These are phyloP conservation scores for Calonectria hawksworthii DNA, from an alignment of 2,329 filamentous ascomycete genomes.

Conservation along the genomic window DNA sequence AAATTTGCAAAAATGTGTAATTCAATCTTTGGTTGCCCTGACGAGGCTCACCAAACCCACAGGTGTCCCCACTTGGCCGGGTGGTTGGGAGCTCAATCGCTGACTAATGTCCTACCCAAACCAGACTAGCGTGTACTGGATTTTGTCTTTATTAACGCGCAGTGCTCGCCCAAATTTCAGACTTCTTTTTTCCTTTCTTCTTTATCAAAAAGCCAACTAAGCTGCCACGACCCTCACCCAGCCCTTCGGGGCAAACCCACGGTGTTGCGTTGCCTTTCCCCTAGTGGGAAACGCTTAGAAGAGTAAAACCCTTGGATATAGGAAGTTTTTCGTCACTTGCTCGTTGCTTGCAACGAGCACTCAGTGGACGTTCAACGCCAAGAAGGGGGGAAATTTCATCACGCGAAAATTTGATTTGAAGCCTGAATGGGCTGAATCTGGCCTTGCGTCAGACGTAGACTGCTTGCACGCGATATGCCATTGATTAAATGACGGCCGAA, in stretches of 20 bases:
- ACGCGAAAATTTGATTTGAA: slow-evolving; percentile 30
- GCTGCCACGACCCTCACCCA: slow-evolving; percentile 75
- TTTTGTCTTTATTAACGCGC: slow-evolving; percentile 43
- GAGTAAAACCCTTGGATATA: slow-evolving; percentile 72
- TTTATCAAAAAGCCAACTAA: slow-evolving; percentile 76
- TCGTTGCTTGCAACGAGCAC: slow-evolving; percentile 52
- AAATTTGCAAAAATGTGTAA: slow-evolving; percentile 4
- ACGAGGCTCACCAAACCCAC: background rate
- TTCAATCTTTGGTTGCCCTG: background rate
- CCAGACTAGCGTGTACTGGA: slow-evolving; percentile 38
- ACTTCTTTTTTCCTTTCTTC: slow-evolving; percentile 59
- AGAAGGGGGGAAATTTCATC: slow-evolving; percentile 70
- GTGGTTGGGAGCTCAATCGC: background rate
- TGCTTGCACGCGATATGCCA: background rate
- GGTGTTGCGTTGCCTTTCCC: slow-evolving; percentile 75
- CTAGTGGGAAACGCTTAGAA: slow-evolving; percentile 67
- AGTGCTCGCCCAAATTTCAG: slow-evolving; percentile 45
- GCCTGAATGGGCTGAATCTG: background rate
- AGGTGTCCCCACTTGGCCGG: background rate
- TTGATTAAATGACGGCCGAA: background rate
- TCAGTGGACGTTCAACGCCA: slow-evolving; percentile 69
- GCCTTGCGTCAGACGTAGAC: background rate
- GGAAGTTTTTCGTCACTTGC: slow-evolving; percentile 68
- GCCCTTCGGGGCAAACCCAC: slow-evolving; percentile 54
- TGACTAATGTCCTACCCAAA: slow-evolving; percentile 36